Base-by-base conservation (phyloP, 73 alveolate genomes). In the Symbiodinium natans region DNA sequence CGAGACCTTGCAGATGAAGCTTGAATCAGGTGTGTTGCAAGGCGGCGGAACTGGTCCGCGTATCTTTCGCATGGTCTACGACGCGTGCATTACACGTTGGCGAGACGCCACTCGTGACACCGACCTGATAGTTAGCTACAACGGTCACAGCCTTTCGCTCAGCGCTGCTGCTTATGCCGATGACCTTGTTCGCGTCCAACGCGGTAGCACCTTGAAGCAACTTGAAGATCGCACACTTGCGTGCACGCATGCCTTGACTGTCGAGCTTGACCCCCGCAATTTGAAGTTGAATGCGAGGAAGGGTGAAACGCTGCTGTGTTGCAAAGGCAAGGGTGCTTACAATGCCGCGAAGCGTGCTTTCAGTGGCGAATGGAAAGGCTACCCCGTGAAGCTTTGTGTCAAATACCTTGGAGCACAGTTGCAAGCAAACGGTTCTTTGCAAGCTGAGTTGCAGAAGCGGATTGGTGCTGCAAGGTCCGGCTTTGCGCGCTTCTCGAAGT, bases 31-130 rank as follows among this genome's bases (percentile, higher is more conserved):
- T 34, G 85, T 74, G 43, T 36, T 34, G 21, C 85, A 31, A 36
- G 85, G 85, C 23, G 85, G 85, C 46, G 59, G 46, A 9, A 74
- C 85, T 74, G 85, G 85, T 1, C 85, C 85, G 43, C 23, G 85
- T 1, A 31, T 74, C 1, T 74, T 74, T 23, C 17, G 85, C 25
- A 31, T 34, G 41, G 43, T 31, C 43, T 74, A 74, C 29, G 85
- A 74, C 23, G 75, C 29, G 75, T 56, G 75, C 75, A 56, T 56
- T 31, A 21, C 33, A 25, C 1, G 75, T 25, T 56, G 75, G 75
- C 29, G 33, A 3, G 34, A 56, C 7, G 33, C 75, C 29, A 1
- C 29, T 25, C 34, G 34, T 25, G 75, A 56, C 75, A 56, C 27
- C 33, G 75, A 56, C 7, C 75, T 56, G 75, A 15, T 56, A 25